Conservation (phyloP, 306 rosid species). For the Fragaria ananassa region DNA sequence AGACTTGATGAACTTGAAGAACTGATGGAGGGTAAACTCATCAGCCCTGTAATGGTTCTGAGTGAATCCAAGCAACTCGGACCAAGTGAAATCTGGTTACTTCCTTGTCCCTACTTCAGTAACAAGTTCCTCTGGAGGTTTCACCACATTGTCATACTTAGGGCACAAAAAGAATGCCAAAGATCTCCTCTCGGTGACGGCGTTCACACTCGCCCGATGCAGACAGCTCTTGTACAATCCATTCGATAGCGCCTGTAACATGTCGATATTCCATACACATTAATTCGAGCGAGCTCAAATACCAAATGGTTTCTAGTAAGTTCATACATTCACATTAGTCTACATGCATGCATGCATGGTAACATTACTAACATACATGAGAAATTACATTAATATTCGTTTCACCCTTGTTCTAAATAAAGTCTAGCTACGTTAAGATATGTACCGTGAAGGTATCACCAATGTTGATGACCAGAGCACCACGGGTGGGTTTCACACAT, state of each 20-base stretch:
- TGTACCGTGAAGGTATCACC: constrained; percentile 68
- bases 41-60: constrained; percentile 68
- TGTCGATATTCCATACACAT: neutral
- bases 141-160: constrained; percentile 55
- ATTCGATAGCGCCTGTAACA: constrained; percentile 28
- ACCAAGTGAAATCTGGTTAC: constrained; percentile 80
- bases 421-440: neutral
- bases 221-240: constrained; percentile 47
- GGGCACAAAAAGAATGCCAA: constrained; percentile 83
- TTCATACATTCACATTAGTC: neutral
- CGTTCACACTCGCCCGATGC: constrained; percentile 73
- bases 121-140: constrained; percentile 55
- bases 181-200: constrained; percentile 53
- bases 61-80: constrained; percentile 53
- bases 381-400: too few species aligned
- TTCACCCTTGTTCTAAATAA: too few species aligned
- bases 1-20: constrained; percentile 56
- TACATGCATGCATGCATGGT: neutral
- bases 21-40: constrained; percentile 53
- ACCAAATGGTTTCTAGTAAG: neutral
- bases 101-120: constrained; percentile 34
- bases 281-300: neutral
- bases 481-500: constrained; percentile 41
- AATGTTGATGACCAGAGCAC: constrained; percentile 62
- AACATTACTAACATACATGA: too few species aligned